Conservation (phyloP, 2,329 filamentous ascomycete species). For the Aspergillus tamarii region DNA sequence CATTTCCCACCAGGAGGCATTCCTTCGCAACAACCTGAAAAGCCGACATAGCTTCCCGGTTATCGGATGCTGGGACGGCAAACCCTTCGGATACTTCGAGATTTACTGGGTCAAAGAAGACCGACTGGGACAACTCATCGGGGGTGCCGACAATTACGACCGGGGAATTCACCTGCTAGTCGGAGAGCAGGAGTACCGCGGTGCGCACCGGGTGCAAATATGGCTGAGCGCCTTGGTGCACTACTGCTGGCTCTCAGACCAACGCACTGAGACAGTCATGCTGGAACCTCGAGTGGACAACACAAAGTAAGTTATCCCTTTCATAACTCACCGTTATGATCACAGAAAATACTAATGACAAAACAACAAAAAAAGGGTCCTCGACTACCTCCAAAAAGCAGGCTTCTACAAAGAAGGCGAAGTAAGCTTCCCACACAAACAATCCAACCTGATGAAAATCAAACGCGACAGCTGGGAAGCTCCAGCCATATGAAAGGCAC, state of each 20-base stretch:
- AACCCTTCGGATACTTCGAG: slow-evolving; percentile 96
- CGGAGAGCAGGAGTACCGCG: slow-evolving; percentile 89
- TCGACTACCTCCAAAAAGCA: slow-evolving; percentile 68
- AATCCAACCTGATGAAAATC: slow-evolving; percentile 82
- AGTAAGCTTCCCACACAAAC: slow-evolving; percentile 87
- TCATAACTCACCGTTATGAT: not conserved
- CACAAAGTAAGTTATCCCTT: slow-evolving; percentile 64
- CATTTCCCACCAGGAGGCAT: slow-evolving; percentile 62
- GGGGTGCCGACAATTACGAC: slow-evolving; percentile 75
- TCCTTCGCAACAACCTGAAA: slow-evolving; percentile 67
- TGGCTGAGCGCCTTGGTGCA: slow-evolving; percentile 91
- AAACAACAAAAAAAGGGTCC: slow-evolving; percentile 56
- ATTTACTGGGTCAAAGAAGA: slow-evolving; percentile 99
- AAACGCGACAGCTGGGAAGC: slow-evolving; percentile 78
- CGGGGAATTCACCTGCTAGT: slow-evolving; percentile 86
- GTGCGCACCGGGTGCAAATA: slow-evolving; percentile 70
- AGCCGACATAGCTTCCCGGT: slow-evolving; percentile 82
- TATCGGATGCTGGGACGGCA: slow-evolving; percentile 91
- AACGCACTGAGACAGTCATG: slow-evolving; percentile 78
- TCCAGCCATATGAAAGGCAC: slow-evolving; percentile 57
- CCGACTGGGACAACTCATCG: slow-evolving; percentile 69
- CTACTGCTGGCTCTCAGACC: slow-evolving; percentile 76
- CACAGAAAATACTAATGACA: slow-evolving; percentile 15
- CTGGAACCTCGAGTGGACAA: slow-evolving; percentile 94
- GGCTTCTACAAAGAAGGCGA: slow-evolving; percentile 89